Evolutionary conservation across 2,329 filamentous ascomycete genomes (phyloP), one percentile per base, ranked within the genome.

Genomic region (Aureobasidium sp.): DNA sequence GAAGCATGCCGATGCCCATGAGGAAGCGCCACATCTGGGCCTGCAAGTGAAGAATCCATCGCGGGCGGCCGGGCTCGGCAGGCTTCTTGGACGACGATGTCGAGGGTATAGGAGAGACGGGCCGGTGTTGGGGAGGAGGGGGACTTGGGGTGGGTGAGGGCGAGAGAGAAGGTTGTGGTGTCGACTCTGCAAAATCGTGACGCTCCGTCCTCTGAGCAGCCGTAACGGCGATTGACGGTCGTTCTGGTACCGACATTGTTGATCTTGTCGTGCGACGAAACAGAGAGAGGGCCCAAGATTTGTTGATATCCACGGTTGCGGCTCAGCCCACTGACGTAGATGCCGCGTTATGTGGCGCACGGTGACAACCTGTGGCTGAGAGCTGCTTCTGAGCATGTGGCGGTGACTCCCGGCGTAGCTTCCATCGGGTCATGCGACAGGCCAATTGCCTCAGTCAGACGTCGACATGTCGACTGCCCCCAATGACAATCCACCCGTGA

Each of bases 1-100:
- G 75, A 63, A 81, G 77, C 85, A 89, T 89, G 68, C 86, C 87
- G 61, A 89, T 79, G 62, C 78, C 79, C 82, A 89, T 88, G 45
- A 89, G 77, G 61, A 81, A 79, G 58, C 88, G 81, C 85, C 86
- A 89, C 70, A 86, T 81, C 32, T 79, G 74, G 50, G 87, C 87
- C 70, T 88, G 82, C 58, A 86, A 66, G 61, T 81, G 80, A 11
- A 90, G 79, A 68, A 84, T 80, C 78, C 81, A 83, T 74, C 86
- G 10, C 14, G 53, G 39, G 13, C 53, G 39, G 2, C 11, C 27
- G 3, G 37, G 39, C 8, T 6, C 41, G 27, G 39, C 27, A 0
- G 51, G 16, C 30, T 39, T 57, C n/a, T 34, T 57, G 27, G 39
- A 34, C 14, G 53, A 34, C 11, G 53, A 25, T 1, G 39, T 57